Evolutionary conservation across 345 rosid genomes (phyloP), one percentile per base, ranked within the genome.

Genomic region (Raphanus sativus): DNA sequence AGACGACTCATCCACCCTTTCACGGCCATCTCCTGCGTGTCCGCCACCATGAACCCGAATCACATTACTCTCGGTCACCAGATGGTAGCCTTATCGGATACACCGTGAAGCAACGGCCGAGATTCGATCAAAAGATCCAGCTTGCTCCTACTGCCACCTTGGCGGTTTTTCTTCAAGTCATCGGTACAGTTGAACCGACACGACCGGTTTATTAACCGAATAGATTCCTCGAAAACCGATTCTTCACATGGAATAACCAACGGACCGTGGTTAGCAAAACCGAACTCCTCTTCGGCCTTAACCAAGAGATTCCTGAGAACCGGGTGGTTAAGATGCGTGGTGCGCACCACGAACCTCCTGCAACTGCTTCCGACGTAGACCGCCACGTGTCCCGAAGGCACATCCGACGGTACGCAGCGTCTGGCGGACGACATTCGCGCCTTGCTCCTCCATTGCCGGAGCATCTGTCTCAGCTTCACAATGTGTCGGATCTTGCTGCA

Each of bases 241-340:
- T 92, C 98, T 38, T 92, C 99, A 68, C 99, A 95, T 4, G 99
- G 99, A 33, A 95, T 89, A 67, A 89, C 80, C 65, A 95, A 73
- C 0, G 96, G 99, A 3, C 99, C 99, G 11, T 86, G 86, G 76
- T 85, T 86, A 15, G 69, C 12, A 84, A 92, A 91, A 3, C 98
- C 99, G 80, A 84, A 91, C 93, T 92, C 94, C 59, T 92, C 97
- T 71, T 95, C 99, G n/a, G 96, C 96, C 65, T 89, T 87, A 45
- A 74, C 81, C 25, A 95, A 84, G 1, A 95, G 89, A 60, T 87
- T 87, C 80, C 60, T 79, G 76, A 95, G 76, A 0, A 89, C 65
- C 1, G 99, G 99, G 45, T 95, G 98, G 86, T 95, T 95, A 83
- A 95, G 85, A 83, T 91, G 82, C 77, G 97, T 67, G 38, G 99